These are phyloP conservation scores for Coelastrella sp. DNA, from an alignment of 139 green algal species.

Conservation along the genomic window DNA sequence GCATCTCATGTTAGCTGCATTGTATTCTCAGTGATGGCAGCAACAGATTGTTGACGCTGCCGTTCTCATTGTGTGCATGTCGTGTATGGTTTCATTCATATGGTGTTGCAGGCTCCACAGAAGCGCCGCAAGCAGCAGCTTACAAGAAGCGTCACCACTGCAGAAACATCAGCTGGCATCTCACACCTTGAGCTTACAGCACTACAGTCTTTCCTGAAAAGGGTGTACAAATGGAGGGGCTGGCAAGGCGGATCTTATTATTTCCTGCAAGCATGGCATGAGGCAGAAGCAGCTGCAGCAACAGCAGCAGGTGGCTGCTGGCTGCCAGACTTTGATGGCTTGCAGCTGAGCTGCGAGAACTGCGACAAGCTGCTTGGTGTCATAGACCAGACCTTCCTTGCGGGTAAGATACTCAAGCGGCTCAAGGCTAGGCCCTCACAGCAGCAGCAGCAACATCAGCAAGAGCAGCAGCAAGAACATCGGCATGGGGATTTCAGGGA, in stretches of 20 bases:
- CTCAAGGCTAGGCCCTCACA: background rate
- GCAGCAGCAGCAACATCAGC: background rate
- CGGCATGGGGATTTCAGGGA: background rate
- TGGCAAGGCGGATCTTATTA: slow-evolving; percentile 21
- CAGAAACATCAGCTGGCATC: slow-evolving; percentile 2
- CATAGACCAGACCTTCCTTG: slow-evolving; percentile 26
- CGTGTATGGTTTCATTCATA: background rate
- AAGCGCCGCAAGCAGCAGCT: slow-evolving; percentile 4
- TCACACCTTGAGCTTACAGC: slow-evolving; percentile 11
- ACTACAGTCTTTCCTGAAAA: slow-evolving; percentile 10
- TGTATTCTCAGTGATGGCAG: background rate
- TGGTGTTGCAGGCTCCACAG: background rate
- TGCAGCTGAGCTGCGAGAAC: background rate
- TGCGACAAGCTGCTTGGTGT: background rate
- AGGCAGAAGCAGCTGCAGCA: slow-evolving; percentile 10
- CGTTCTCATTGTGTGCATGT: background rate
- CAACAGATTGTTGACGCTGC: background rate
- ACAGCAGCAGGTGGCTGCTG: background rate
- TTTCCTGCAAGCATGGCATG: slow-evolving; percentile 19
- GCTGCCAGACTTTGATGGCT: slow-evolving; percentile 10
- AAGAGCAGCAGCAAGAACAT: background rate
- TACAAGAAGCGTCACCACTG: background rate
- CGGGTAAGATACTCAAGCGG: background rate
- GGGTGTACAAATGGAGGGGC: slow-evolving; percentile 9
- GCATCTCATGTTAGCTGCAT: too few species aligned